Base-by-base conservation (phyloP, 768 basidiomycete genomes). In the Sporobolomyces phaffii region DNA sequence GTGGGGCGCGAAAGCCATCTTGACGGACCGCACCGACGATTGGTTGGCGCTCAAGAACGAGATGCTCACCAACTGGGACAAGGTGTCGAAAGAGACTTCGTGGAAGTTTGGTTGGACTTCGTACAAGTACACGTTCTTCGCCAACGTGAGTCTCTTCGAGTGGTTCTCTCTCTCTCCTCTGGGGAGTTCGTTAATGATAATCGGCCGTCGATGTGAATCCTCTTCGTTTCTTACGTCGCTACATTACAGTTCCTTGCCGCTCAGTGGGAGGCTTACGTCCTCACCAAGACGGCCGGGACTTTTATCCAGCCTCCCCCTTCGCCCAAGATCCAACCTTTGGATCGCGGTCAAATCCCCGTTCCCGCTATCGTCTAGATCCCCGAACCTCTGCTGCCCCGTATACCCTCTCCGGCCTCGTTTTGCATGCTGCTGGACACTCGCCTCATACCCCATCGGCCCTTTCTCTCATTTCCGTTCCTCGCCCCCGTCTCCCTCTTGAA, bases 1-100 rank as follows among this genome's bases (percentile, higher is more conserved):
- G 59, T 91, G 90, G 89, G 86, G 82, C 62, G 87, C 84, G 9
- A 82, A 86, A 69, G 89, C 83, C 11, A 87, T 91, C 69, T 81
- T 91, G 57, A 91, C 89, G 17, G 89, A 91, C 49, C 44, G 75
- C 29, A 79, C 80, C 7, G 77, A 68, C 24, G 73, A 73, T 13
- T 74, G 71, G 48, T 52, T 75, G 22, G 59, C 57, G 48, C 54
- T 77, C 10, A 62, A 75, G 13, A 57, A 60, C 17, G 67, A 74
- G 50, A 73, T 73, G 68, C 43, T 60, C n/a, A 48, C 43, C 18
- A 63, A 72, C 40, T 68, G 66, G 70, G 51, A 50, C 8, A 45
- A 57, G 40, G 70, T 72, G n/a, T 24, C 43, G 14, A 33, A 48
- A 9, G 70, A 72, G 51, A 72, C 70, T 38, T 49, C 29, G 0